A percentile compares a stretch with the other conserved stretches of the same genome.
These are phyloP conservation scores for Botrytis cinerea DNA, from an alignment of 2,329 filamentous ascomycete genomes.

Conservation along the genomic window DNA sequence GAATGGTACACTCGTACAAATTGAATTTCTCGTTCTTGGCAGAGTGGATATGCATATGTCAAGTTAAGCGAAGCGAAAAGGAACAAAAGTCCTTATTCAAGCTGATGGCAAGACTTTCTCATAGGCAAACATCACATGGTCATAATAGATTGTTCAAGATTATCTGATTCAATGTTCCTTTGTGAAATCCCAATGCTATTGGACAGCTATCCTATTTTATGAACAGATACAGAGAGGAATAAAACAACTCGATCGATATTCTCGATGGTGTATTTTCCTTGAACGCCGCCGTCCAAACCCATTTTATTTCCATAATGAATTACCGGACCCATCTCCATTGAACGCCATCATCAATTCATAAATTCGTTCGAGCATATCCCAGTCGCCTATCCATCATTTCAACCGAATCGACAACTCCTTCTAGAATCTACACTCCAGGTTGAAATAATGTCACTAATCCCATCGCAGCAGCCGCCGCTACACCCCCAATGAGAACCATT, in stretches of 20 bases:
- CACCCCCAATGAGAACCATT: conserved; percentile 46
- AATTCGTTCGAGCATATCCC: conserved; percentile 10
- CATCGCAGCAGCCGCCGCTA: conserved; percentile 45
- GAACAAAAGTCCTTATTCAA: background rate
- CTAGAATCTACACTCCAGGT: conserved; percentile 28
- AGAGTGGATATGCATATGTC: background rate
- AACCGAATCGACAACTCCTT: background rate
- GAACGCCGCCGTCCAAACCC: conserved; percentile 22
- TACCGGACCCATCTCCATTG: background rate
- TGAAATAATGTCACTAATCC: conserved; percentile 43
- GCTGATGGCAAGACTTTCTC: background rate
- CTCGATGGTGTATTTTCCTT: conserved; percentile 30
- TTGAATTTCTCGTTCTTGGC: background rate
- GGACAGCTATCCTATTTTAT: background rate
- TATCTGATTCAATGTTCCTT: background rate
- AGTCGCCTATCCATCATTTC: conserved; percentile 19
- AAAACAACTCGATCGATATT: conserved; percentile 34
- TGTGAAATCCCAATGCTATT: no score
- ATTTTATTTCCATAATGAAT: background rate
- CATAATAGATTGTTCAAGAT: background rate
- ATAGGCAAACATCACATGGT: background rate
- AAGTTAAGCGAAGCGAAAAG: conserved; percentile 4
- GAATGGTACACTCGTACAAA: background rate
- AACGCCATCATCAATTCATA: background rate
- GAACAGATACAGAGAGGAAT: conserved; percentile 9